Percentiles rank a stretch among this genome's conserved stretches.
Conservation (phyloP, 306 rosid genomes). For the Prunus kanzakura region DNA sequence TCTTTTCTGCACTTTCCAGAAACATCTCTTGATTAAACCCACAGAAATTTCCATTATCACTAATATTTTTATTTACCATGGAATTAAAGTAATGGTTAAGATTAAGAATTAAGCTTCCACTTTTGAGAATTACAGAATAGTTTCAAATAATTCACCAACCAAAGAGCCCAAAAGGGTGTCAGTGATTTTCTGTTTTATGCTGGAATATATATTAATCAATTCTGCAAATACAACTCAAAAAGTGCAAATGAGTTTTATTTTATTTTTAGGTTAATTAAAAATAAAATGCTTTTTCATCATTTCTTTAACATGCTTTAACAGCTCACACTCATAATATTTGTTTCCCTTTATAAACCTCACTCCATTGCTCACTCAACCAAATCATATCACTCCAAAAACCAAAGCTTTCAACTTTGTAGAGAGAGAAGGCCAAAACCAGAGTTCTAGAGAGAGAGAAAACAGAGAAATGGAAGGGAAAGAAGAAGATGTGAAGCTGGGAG, state of each 20-base stretch:
- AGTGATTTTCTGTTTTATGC: neutral
- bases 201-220: neutral
- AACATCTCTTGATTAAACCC: neutral
- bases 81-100: neutral
- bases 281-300: neutral
- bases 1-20: constrained; percentile 20
- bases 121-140: neutral
- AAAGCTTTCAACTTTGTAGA: neutral
- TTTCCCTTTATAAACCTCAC: constrained; percentile 15
- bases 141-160: neutral
- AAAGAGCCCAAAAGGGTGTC: neutral
- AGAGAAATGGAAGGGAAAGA: constrained; percentile 40
- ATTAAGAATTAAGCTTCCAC: neutral
- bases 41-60: neutral
- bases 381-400: constrained; percentile 7
- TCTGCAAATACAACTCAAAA: neutral
- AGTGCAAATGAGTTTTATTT: no score
- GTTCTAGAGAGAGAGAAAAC: neutral
- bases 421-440: constrained; percentile 11
- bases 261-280: neutral
- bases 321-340: neutral
- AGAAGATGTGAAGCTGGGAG: constrained; percentile 47
- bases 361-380: neutral
- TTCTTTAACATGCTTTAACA: neutral
- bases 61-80: neutral